A percentile compares a stretch with the other conserved stretches of the same genome.
Evolutionary conservation across 1,139 yeast species (phyloP).

Genomic region (Pneumocystis wakefieldiae): DNA sequence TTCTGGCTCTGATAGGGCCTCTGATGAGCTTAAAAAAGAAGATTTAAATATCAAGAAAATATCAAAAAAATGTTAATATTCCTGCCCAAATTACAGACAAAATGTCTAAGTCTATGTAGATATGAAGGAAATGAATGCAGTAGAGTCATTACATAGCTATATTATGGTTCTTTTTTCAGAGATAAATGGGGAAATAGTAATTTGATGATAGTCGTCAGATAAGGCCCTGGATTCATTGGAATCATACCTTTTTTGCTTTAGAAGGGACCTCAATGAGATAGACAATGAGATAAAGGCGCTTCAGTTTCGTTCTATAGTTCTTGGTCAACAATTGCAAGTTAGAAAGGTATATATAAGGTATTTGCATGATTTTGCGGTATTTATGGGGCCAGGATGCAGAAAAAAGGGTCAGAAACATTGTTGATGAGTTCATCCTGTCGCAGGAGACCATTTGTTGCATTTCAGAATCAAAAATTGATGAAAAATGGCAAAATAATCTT

Average conservation of each 20-base stretch:
- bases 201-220: background rate
- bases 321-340: background rate
- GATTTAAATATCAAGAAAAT: background rate
- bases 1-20: background rate
- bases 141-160: background rate
- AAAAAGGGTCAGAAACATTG: slow-evolving; percentile 9
- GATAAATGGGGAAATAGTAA: background rate
- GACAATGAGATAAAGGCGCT: background rate
- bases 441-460: slow-evolving; percentile 16
- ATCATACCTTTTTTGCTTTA: background rate
- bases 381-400: slow-evolving; percentile 13
- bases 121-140: background rate
- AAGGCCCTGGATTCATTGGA: background rate
- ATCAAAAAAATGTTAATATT: background rate
- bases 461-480: slow-evolving; percentile 11
- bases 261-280: background rate
- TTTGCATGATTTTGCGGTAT: background rate
- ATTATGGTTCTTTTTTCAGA: background rate
- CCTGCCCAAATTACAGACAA: background rate
- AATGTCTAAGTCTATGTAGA: background rate
- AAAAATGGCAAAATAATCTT: slow-evolving; percentile 13
- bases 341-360: background rate
- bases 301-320: background rate
- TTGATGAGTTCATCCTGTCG: slow-evolving; percentile 17
- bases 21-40: background rate